phyloP scores from a whole-genome alignment of 768 basidiomycete species.

The Leccinellum rugosiceps region DNA sequence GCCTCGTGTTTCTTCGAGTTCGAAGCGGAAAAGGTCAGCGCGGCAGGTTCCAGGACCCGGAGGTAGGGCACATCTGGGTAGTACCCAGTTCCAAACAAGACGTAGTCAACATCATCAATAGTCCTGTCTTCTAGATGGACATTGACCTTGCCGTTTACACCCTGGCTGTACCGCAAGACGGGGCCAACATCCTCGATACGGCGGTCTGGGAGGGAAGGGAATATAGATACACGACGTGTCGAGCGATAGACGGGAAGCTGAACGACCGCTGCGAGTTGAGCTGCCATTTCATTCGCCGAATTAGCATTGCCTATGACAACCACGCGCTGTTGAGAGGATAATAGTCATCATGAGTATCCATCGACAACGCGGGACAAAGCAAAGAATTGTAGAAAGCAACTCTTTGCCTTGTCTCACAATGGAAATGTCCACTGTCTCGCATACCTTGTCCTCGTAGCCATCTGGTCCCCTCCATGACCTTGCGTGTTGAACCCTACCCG shows the following conservation, averaged over 20 bases:
- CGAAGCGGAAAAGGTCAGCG: neutral
- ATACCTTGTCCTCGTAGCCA: conserved; percentile 35
- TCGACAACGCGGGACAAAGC: neutral
- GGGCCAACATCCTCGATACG: conserved; percentile 44
- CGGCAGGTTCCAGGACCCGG: conserved; percentile 25
- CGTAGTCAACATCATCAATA: conserved; percentile 40
- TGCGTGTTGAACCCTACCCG: conserved; percentile 41
- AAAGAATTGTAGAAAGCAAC: neutral
- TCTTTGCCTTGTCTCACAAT: neutral
- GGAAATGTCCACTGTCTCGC: neutral
- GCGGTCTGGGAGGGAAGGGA: conserved; percentile 40
- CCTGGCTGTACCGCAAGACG: conserved; percentile 32
- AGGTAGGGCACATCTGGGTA: conserved; percentile 41
- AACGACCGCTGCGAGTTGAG: conserved; percentile 40
- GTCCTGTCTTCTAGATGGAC: conserved; percentile 36
- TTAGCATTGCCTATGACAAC: conserved; percentile 51
- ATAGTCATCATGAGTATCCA: neutral
- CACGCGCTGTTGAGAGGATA: conserved; percentile 33
- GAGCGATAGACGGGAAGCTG: conserved; percentile 45
- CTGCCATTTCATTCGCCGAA: conserved; percentile 51
- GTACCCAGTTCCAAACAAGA: conserved; percentile 49
- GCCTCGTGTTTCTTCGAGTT: neutral
- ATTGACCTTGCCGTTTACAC: conserved; percentile 26
- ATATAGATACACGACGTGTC: conserved; percentile 41
- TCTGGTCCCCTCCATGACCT: conserved; percentile 40